Evolutionary conservation across 2,329 filamentous ascomycete genomes (phyloP).

Genomic region (Trichophyton rubrum): DNA sequence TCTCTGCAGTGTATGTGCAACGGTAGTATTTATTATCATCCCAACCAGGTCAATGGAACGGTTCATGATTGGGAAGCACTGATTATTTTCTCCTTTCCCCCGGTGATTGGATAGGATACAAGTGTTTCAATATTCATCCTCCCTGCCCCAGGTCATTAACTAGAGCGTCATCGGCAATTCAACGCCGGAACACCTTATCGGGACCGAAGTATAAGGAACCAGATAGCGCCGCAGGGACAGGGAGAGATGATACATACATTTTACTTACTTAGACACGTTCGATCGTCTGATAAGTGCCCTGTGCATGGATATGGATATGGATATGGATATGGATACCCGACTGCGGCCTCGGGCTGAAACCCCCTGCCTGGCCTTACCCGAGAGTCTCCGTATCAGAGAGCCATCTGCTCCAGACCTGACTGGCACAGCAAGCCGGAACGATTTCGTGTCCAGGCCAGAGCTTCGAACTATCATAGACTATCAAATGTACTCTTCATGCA

Average conservation of each 20-base stretch:
- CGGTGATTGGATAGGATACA: neutral
- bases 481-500: neutral
- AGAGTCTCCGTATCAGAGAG: neutral
- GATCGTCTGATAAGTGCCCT: neutral
- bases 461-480: no score
- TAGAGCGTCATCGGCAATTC: neutral
- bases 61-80: conserved; percentile 1
- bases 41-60: neutral
- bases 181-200: neutral
- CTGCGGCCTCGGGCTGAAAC: neutral
- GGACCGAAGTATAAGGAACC: neutral
- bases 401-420: neutral
- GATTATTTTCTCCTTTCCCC: neutral
- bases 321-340: neutral
- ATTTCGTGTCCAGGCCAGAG: neutral
- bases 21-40: conserved; percentile 3
- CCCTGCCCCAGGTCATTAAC: neutral
- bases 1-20: neutral
- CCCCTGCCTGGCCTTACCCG: neutral
- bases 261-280: neutral
- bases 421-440: neutral
- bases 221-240: neutral
- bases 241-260: neutral
- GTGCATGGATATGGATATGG: neutral
- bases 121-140: neutral